Percentiles rank a stretch among this genome's conserved stretches.
Evolutionary conservation across 106 monocot genomes (phyloP).

Genomic region (Allium fistulosum): DNA sequence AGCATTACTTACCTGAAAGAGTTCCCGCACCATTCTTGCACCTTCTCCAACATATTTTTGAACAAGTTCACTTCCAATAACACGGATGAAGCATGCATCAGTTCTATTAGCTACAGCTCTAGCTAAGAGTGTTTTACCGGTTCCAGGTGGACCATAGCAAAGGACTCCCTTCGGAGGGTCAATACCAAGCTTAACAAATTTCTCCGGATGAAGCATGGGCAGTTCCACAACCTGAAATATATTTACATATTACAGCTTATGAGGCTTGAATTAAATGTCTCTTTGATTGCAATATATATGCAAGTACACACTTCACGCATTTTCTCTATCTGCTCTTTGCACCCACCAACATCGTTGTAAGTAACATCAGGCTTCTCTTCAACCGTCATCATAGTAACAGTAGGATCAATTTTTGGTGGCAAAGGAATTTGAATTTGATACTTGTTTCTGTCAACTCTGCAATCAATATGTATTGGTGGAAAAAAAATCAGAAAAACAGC

Average conservation of each 20-base stretch:
- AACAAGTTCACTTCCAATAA: constrained; percentile 98
- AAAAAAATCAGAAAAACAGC: too few species aligned
- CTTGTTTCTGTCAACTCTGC: constrained; percentile 96
- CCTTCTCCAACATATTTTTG: constrained; percentile 99
- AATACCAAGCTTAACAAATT: constrained; percentile 99
- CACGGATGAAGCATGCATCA: constrained; percentile 96
- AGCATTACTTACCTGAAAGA: constrained; percentile 67
- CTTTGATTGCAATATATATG: too few species aligned
- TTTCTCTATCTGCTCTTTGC: constrained; percentile 98
- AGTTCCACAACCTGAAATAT: constrained; percentile 77
- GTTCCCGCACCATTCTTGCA: constrained; percentile 97
- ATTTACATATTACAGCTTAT: not conserved
- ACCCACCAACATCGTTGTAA: constrained; percentile 98
- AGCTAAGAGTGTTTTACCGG: constrained; percentile 93
- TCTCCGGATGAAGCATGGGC: constrained; percentile 99
- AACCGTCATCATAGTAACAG: constrained; percentile 99
- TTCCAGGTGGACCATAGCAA: constrained; percentile 97
- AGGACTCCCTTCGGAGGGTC: constrained; percentile 97
- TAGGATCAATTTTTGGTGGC: constrained; percentile 99
- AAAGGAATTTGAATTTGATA: constrained; percentile 99
- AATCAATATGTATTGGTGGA: not conserved
- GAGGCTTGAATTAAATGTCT: too few species aligned
- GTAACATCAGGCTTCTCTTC: constrained; percentile 99
- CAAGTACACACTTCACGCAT: constrained; percentile 70
- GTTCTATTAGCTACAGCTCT: constrained; percentile 97